These are phyloP conservation scores for Fusarium fracticaudum DNA, from an alignment of 2,329 filamentous ascomycete genomes.

Conservation along the genomic window DNA sequence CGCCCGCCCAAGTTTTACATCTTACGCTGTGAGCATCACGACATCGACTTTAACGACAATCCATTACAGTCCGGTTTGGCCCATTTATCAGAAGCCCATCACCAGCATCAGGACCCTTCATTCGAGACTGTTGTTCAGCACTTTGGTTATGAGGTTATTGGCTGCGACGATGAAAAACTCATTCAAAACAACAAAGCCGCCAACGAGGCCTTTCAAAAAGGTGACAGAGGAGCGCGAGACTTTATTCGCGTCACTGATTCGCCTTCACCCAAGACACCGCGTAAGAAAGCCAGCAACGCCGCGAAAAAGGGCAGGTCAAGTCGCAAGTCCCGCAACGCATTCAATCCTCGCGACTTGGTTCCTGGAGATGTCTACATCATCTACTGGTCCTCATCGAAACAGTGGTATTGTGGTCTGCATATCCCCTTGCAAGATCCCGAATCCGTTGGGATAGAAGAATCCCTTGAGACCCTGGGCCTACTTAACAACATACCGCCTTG, in stretches of 20 bases:
- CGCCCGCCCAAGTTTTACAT: constrained; percentile 19
- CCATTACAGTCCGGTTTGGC: constrained; percentile 8
- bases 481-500: constrained; percentile 15
- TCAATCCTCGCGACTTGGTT: background rate
- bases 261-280: background rate
- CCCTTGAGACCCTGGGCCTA: constrained; percentile 9
- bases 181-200: constrained; percentile 19
- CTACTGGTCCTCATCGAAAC: constrained; percentile 14
- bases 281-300: background rate
- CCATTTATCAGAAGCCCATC: constrained; percentile 20
- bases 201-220: background rate
- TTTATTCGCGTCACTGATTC: constrained; percentile 4
- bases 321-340: background rate
- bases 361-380: constrained; percentile 21
- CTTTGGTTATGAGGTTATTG: constrained; percentile 20
- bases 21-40: constrained; percentile 25
- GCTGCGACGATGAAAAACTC: constrained; percentile 15
- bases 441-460: background rate
- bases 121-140: constrained; percentile 4
- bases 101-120: background rate
- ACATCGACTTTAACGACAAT: constrained; percentile 14
- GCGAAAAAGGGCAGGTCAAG: background rate
- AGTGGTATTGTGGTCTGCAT: constrained; percentile 14
- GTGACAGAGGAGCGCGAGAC: constrained; percentile 1
- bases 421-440: constrained; percentile 19